These are phyloP conservation scores for Diplodia seriata DNA, from an alignment of 2,329 filamentous ascomycete species.

Conservation along the genomic window DNA sequence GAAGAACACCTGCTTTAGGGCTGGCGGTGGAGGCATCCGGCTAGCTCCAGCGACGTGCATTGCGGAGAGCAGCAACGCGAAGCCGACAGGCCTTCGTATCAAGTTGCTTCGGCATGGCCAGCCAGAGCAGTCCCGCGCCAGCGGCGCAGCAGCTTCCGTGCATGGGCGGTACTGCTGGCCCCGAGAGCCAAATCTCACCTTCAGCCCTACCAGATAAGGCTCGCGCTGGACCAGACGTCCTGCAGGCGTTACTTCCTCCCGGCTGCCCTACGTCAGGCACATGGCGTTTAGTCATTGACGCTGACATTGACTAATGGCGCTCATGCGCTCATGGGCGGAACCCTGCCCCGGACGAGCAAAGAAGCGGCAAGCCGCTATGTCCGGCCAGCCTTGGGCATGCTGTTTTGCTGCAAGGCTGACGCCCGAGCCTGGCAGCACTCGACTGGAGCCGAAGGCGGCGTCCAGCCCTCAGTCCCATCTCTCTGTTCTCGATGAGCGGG, in stretches of 20 bases:
- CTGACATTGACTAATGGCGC: slow-evolving; percentile 28
- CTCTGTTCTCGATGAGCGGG: slow-evolving; percentile 32
- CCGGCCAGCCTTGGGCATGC: slow-evolving; percentile 17
- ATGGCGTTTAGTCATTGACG: slow-evolving; percentile 28
- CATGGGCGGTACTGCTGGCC: slow-evolving; percentile 19
- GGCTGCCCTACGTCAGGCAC: slow-evolving; percentile 32
- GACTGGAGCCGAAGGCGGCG: slow-evolving; percentile 25
- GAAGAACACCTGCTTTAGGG: slow-evolving; percentile 15
- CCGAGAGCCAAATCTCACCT: slow-evolving; percentile 31
- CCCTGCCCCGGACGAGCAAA: slow-evolving; percentile 1
- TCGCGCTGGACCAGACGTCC: slow-evolving; percentile 13
- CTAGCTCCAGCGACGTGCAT: slow-evolving; percentile 26
- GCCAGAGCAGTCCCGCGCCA: neutral
- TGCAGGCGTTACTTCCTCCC: slow-evolving; percentile 29
- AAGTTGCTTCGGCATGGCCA: slow-evolving; percentile 11
- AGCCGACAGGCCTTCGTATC: slow-evolving; percentile 16
- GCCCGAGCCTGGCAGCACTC: neutral
- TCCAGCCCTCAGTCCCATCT: slow-evolving; percentile 26
- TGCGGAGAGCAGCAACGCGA: slow-evolving; percentile 1
- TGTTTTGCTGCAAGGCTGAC: slow-evolving; percentile 33
- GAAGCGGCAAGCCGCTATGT: slow-evolving; percentile 9
- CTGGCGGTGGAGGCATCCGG: slow-evolving; percentile 7
- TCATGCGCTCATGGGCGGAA: slow-evolving; percentile 25
- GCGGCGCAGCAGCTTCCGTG: slow-evolving; percentile 13
- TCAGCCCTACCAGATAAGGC: slow-evolving; percentile 33